Conservation (phyloP, 2,329 filamentous ascomycete species). For the Neopestalotiopsis sp. region DNA sequence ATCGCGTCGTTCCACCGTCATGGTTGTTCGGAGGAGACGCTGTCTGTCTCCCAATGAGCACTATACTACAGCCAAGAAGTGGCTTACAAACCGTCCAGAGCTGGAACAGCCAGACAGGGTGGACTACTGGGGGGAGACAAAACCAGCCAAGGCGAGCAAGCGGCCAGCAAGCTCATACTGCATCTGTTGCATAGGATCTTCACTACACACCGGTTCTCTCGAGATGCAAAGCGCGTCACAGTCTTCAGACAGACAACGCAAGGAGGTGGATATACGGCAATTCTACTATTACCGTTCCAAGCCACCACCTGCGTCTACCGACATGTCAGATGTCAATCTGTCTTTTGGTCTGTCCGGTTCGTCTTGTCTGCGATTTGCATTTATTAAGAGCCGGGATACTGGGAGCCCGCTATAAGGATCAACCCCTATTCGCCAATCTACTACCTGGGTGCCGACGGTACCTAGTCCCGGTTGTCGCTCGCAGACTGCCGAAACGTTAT, state of each 20-base stretch:
- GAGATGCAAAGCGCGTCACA: no score
- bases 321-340: background rate
- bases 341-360: background rate
- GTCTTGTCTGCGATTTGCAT: background rate
- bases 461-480: slow-evolving; percentile 14
- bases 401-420: slow-evolving; percentile 1
- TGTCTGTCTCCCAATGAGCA: background rate
- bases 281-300: background rate
- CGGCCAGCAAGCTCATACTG: no score
- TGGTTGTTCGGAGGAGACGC: background rate
- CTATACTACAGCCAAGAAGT: background rate
- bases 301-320: background rate
- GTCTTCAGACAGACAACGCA: no score
- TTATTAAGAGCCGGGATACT: background rate
- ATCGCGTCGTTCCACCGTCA: background rate
- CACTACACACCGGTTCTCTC: no score
- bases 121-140: no score
- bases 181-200: no score
- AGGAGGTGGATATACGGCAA: no score
- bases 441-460: background rate
- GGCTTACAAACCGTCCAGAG: background rate
- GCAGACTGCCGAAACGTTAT: slow-evolving; percentile 6
- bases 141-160: no score
- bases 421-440: slow-evolving; percentile 1
- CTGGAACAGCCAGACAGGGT: background rate